Base-by-base conservation (phyloP, 148 eudicot genomes). In the Linanthus parryae region DNA sequence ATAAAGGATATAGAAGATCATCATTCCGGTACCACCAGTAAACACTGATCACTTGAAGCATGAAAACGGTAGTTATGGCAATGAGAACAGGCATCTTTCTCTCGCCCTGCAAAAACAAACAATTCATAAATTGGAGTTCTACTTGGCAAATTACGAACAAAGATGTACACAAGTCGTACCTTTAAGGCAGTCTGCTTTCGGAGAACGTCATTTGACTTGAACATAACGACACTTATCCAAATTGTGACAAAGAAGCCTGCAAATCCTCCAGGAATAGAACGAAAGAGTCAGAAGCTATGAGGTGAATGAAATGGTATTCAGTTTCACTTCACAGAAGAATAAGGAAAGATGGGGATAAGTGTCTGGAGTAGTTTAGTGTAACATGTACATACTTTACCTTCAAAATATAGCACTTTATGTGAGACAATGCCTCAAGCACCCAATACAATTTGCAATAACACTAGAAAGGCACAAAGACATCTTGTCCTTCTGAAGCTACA, bases 141-240 rank as follows among this genome's bases (percentile, higher is more conserved):
- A n/a, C n/a, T n/a, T n/a, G n/a, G n/a, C n/a, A n/a, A n/a, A n/a
- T n/a, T n/a, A n/a, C n/a, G 16, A 51, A 29, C 20, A 27, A n/a
- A 4, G 24, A 31, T 25, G 45, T 14, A 44, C 1, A 58, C 7
- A 19, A 33, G 18, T 18, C 59, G 2, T 56, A 88, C 99, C 96
- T 94, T 94, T 8, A 94, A 72, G 59, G 99, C 95, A 57, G 99
- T 88, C 68, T 94, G 99, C 67, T 84, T 88, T 42, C 80, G 70
- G 28, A 94, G 72, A 56, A 94, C 80, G 62, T 84, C 99, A 73
- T 94, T 88, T 22, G 99, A 94, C 82, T 88, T 94, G 74, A 73
- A 82, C 91, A 94, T 69, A 43, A 88, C 71, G 44, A 79, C 85
- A 67, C 88, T 83, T 53, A 80, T 70, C 81, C 77, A 88, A 36